Percentiles rank a stretch among this genome's conserved stretches.
Conservation (phyloP, 225 moss, liverwort and hornwort genomes). For the Rhytidiadelphus loreus region DNA sequence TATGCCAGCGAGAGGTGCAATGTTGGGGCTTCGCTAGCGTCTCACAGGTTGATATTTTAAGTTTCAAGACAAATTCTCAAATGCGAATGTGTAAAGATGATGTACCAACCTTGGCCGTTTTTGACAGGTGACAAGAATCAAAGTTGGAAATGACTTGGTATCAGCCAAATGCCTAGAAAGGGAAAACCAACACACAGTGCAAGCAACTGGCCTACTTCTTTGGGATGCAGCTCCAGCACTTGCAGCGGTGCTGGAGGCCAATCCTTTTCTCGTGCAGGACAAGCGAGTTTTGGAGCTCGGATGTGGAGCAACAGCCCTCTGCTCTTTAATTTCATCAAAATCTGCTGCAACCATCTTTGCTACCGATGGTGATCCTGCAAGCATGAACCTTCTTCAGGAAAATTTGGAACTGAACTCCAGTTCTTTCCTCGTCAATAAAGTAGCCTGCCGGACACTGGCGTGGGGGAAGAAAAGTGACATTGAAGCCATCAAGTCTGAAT, state of each 20-base stretch:
- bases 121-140: slow-evolving; percentile 42
- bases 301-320: slow-evolving; percentile 78
- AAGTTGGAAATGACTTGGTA: slow-evolving; percentile 40
- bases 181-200: slow-evolving; percentile 75
- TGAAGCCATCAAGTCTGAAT: slow-evolving; percentile 22
- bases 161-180: slow-evolving; percentile 49
- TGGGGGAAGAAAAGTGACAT: slow-evolving; percentile 69
- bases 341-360: slow-evolving; percentile 45
- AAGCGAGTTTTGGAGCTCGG: slow-evolving; percentile 89
- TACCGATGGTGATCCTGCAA: slow-evolving; percentile 64
- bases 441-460: slow-evolving; percentile 42
- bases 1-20: background rate
- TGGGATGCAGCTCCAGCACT: slow-evolving; percentile 91
- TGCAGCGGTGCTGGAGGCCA: slow-evolving; percentile 60
- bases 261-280: slow-evolving; percentile 30
- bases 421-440: slow-evolving; percentile 22
- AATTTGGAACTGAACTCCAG: slow-evolving; percentile 59
- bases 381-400: slow-evolving; percentile 53
- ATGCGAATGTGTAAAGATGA: background rate
- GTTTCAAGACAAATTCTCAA: background rate
- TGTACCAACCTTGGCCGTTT: background rate
- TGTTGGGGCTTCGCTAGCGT: background rate
- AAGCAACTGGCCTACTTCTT: slow-evolving; percentile 81
- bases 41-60: background rate
- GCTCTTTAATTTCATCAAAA: slow-evolving; percentile 68